Conservation (phyloP, 352 stramenopile species). For the Plasmopara muralis region DNA sequence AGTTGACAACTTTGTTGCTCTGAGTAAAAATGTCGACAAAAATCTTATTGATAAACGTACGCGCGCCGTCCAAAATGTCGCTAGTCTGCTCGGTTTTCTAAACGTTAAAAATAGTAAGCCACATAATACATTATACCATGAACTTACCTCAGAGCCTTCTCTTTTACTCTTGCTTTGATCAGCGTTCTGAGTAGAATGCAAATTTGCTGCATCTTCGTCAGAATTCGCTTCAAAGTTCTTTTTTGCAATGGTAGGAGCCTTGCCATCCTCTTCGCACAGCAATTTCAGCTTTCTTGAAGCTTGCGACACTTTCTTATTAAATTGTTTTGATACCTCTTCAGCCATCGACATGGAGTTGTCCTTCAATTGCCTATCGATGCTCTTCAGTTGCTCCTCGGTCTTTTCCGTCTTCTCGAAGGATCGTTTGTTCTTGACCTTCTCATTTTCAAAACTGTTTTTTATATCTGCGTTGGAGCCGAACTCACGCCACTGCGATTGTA, state of each 20-base stretch:
- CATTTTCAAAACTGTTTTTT: constrained; percentile 59
- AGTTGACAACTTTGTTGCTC: constrained; percentile 58
- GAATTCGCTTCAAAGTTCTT: constrained; percentile 8
- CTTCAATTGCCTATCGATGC: constrained; percentile 53
- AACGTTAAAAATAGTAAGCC: background rate
- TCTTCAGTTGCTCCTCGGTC: constrained; percentile 65
- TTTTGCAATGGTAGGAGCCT: constrained; percentile 14
- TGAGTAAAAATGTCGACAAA: constrained; percentile 41
- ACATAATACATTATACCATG: background rate
- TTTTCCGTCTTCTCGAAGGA: constrained; percentile 12
- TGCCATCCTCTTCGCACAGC: constrained; percentile 31
- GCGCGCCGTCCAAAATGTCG: constrained; percentile 30
- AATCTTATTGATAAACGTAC: constrained; percentile 53
- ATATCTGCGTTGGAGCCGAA: constrained; percentile 75
- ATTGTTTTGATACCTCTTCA: constrained; percentile 49
- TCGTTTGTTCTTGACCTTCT: background rate
- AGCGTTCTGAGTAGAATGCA: constrained; percentile 7
- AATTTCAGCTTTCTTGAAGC: constrained; percentile 67
- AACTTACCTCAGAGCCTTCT: constrained; percentile 19
- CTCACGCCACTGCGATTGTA: constrained; percentile 30
- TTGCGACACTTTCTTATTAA: constrained; percentile 45
- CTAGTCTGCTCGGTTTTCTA: constrained; percentile 25
- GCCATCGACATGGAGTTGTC: constrained; percentile 54
- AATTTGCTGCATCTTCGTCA: constrained; percentile 3
- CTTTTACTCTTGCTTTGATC: constrained; percentile 14